A percentile compares a stretch with the other conserved stretches of the same genome.
These are phyloP conservation scores for Sorghum bicolor DNA, from an alignment of 176 grass and related monocot species.

Conservation along the genomic window DNA sequence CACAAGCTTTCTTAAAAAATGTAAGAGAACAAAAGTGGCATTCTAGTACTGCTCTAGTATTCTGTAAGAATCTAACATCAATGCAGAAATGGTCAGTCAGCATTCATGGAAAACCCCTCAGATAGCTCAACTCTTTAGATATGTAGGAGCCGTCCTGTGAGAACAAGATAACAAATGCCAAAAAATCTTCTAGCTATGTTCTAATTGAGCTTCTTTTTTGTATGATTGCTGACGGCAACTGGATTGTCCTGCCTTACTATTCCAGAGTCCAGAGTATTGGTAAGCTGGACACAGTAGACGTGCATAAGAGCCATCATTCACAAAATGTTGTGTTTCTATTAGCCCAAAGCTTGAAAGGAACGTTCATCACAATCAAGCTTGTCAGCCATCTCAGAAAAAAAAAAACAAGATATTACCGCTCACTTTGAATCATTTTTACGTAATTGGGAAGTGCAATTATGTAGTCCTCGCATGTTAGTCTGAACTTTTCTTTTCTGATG, in stretches of 20 bases:
- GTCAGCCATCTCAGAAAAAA: neutral
- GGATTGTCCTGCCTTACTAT: slow-evolving; percentile 3
- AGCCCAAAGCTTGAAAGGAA: neutral
- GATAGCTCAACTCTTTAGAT: neutral
- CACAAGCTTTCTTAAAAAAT: neutral
- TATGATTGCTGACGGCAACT: slow-evolving; percentile 2
- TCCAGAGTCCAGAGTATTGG: neutral
- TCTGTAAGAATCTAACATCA: neutral
- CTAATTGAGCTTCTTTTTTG: slow-evolving; percentile 10
- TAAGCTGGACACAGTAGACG: neutral
- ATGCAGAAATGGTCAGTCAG: neutral
- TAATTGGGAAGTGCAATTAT: neutral
- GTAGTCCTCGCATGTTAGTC: neutral
- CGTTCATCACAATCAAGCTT: neutral
- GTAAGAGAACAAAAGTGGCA: neutral
- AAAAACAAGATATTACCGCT: neutral
- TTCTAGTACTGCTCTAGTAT: neutral
- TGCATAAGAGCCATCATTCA: neutral
- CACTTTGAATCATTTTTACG: neutral
- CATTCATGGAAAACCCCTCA: neutral
- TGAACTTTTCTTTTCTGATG: slow-evolving; percentile 6
- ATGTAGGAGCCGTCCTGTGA: neutral
- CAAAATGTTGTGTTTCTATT: neutral
- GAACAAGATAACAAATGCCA: neutral
- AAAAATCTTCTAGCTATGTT: neutral